Conservation (phyloP, 441 rosid species). For the Gossypium schwendimanii region DNA sequence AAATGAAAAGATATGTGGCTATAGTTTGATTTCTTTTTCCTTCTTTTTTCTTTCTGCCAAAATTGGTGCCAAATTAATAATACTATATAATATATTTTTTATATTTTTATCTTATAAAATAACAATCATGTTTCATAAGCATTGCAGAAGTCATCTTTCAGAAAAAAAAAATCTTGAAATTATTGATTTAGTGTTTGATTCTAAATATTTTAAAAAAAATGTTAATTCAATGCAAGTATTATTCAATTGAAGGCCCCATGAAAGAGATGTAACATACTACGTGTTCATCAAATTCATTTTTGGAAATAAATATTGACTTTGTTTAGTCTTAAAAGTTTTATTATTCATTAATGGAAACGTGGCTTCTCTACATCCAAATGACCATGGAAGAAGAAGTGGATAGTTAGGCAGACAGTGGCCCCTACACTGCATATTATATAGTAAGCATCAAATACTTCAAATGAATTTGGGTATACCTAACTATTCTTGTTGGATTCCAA, state of each 20-base stretch:
- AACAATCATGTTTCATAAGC: no score
- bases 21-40: slow-evolving; percentile 13
- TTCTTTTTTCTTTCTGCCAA: background rate
- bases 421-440: background rate
- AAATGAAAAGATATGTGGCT: slow-evolving; percentile 1
- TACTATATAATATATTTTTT: no score
- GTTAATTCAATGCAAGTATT: background rate
- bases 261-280: background rate
- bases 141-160: background rate
- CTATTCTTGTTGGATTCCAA: slow-evolving; percentile 5
- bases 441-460: slow-evolving; percentile 1
- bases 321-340: background rate
- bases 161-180: background rate
- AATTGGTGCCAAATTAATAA: no score
- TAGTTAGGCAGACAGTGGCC: background rate
- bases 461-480: slow-evolving; percentile 12
- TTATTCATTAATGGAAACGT: slow-evolving; percentile 11
- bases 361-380: slow-evolving; percentile 22
- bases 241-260: background rate
- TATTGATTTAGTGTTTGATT: background rate
- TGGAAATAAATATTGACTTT: background rate
- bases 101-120: no score
- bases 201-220: background rate
- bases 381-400: slow-evolving; percentile 14
- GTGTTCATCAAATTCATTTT: background rate